phyloP scores from a whole-genome alignment of 2,329 filamentous ascomycete species.

The Elsinoe necatrix region DNA sequence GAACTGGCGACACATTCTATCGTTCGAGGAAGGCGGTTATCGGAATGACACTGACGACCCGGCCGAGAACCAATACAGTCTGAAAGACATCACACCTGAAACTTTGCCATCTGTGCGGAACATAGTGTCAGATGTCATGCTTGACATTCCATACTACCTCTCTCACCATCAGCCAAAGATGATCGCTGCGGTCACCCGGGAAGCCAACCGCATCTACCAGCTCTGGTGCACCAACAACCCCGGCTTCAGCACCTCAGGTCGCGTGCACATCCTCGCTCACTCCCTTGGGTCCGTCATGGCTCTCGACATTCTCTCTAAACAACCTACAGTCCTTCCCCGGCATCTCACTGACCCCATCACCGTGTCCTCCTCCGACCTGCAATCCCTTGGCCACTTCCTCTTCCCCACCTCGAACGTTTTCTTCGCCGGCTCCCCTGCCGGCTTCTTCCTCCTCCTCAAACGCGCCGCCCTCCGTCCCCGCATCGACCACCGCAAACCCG shows the following conservation, averaged over 20 bases:
- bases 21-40: slow-evolving; percentile 68
- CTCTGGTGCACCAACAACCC: slow-evolving; percentile 94
- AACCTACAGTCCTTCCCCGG: slow-evolving; percentile 62
- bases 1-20: slow-evolving; percentile 86
- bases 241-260: slow-evolving; percentile 68
- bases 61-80: slow-evolving; percentile 52
- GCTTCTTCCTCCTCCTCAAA: slow-evolving; percentile 86
- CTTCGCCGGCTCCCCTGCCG: slow-evolving; percentile 79
- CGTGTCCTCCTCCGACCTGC: slow-evolving; percentile 20
- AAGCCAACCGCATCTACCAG: slow-evolving; percentile 92
- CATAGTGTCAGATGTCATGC: slow-evolving; percentile 95
- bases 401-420: slow-evolving; percentile 90
- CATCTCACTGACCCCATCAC: slow-evolving; percentile 28
- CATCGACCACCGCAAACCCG: slow-evolving; percentile 65
- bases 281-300: slow-evolving; percentile 93
- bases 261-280: slow-evolving; percentile 87
- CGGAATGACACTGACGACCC: slow-evolving; percentile 49
- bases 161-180: slow-evolving; percentile 94
- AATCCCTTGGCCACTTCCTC: slow-evolving; percentile 56
- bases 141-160: slow-evolving; percentile 96
- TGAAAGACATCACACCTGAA: slow-evolving; percentile 86
- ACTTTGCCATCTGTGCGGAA: slow-evolving; percentile 84
- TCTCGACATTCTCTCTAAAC: slow-evolving; percentile 78
- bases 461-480: slow-evolving; percentile 64
- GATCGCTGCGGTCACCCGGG: slow-evolving; percentile 76